A percentile compares a stretch with the other conserved stretches of the same genome.
These are phyloP conservation scores for Yamadazyma philogaea DNA, from an alignment of 805 yeast species.

Conservation along the genomic window DNA sequence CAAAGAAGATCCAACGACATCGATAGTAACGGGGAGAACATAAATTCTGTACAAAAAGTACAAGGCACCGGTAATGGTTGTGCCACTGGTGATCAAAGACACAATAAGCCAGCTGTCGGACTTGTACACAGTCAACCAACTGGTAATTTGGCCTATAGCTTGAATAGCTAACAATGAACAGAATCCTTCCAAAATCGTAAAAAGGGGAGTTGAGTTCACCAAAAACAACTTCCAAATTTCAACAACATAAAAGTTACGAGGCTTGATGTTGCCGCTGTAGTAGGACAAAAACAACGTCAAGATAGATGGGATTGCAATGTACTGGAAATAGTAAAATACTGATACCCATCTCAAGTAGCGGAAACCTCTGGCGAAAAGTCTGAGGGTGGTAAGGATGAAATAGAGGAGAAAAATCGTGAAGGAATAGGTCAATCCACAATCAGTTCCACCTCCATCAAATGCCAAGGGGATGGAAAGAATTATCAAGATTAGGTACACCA, in stretches of 20 bases:
- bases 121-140: constrained; percentile 59
- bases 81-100: constrained; percentile 67
- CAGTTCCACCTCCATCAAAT: constrained; percentile 88
- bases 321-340: constrained; percentile 73
- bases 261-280: constrained; percentile 29
- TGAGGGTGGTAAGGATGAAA: constrained; percentile 67
- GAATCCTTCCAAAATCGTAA: constrained; percentile 88
- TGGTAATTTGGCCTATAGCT: constrained; percentile 79
- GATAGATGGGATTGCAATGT: constrained; percentile 76
- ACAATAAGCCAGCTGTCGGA: constrained; percentile 80
- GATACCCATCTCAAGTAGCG: constrained; percentile 45
- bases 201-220: constrained; percentile 80
- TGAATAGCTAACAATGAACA: constrained; percentile 91
- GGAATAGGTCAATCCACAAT: constrained; percentile 86
- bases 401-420: constrained; percentile 58
- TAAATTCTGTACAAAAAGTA: constrained; percentile 83
- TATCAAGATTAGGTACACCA: constrained; percentile 63
- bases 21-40: constrained; percentile 68
- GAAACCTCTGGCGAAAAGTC: constrained; percentile 48
- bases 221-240: constrained; percentile 70
- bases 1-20: constrained; percentile 71
- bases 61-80: constrained; percentile 69
- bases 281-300: constrained; percentile 64
- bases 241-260: constrained; percentile 24
- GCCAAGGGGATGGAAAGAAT: constrained; percentile 86